Conservation (phyloP, 805 yeast genomes). For the Candida vaughaniae region DNA sequence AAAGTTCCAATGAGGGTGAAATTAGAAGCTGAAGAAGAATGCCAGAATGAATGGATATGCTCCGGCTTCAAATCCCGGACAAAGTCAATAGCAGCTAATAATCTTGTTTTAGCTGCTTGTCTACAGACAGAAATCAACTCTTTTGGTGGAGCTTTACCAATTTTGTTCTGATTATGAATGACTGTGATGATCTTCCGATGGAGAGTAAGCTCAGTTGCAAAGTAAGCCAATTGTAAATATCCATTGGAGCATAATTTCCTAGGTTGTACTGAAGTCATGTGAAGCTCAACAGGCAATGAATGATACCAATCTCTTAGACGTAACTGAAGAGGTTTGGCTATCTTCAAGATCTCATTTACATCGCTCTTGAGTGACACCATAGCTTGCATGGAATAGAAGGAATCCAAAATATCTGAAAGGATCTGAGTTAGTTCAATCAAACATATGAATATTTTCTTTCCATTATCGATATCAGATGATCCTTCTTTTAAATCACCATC, state of each 20-base stretch:
- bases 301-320: constrained; percentile 75
- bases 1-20: constrained; percentile 84
- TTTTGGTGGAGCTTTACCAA: constrained; percentile 33
- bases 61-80: constrained; percentile 74
- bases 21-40: constrained; percentile 73
- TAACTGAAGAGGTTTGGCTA: constrained; percentile 81
- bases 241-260: constrained; percentile 72
- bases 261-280: constrained; percentile 59
- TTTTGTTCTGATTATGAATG: constrained; percentile 36
- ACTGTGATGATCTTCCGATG: constrained; percentile 74
- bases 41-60: constrained; percentile 89
- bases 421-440: constrained; percentile 66
- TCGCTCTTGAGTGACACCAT: constrained; percentile 49
- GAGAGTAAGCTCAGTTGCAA: constrained; percentile 83
- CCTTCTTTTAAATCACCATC: constrained; percentile 53
- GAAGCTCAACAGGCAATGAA: constrained; percentile 61
- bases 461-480: constrained; percentile 67
- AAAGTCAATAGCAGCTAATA: constrained; percentile 79
- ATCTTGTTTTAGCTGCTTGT: constrained; percentile 79
- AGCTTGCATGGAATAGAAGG: constrained; percentile 71
- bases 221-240: constrained; percentile 77
- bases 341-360: constrained; percentile 65
- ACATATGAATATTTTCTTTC: constrained; percentile 65
- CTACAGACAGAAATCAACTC: constrained; percentile 62
- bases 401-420: constrained; percentile 66